These are phyloP conservation scores for Cladosporium velox DNA, from an alignment of 2,329 filamentous ascomycete genomes.

Conservation along the genomic window DNA sequence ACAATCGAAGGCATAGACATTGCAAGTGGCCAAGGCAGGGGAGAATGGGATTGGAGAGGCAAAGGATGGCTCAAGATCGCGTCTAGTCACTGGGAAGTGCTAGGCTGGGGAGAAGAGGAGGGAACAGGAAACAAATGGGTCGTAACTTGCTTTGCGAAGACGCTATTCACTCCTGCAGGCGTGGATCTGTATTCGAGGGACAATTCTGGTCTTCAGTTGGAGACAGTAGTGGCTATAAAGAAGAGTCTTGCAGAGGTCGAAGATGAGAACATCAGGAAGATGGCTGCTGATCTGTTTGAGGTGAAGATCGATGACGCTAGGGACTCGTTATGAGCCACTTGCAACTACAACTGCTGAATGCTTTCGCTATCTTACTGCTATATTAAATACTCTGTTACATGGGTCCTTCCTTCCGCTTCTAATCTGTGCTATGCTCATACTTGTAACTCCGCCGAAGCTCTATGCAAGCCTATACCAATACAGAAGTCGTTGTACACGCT, in stretches of 20 bases:
- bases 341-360: not conserved
- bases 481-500: too few relatives aligned
- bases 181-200: constrained; percentile 74
- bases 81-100: constrained; percentile 75
- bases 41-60: constrained; percentile 74
- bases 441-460: too few relatives aligned
- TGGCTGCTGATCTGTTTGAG: constrained; percentile 55
- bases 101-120: constrained; percentile 68
- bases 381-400: too few relatives aligned
- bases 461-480: too few relatives aligned
- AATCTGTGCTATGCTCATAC: too few relatives aligned
- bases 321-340: not conserved
- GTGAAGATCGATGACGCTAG: constrained; percentile 40
- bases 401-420: too few relatives aligned
- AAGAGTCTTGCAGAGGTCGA: constrained; percentile 55
- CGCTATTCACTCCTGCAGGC: constrained; percentile 79
- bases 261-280: constrained; percentile 53
- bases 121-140: constrained; percentile 59
- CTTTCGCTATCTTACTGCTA: not conserved
- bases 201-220: constrained; percentile 60
- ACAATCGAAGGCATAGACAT: constrained; percentile 67
- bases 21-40: constrained; percentile 37
- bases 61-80: constrained; percentile 73
- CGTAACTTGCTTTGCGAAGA: constrained; percentile 83
- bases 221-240: constrained; percentile 60